A percentile compares a stretch with the other conserved stretches of the same genome.
These are phyloP conservation scores for Puccinia hordei DNA, from an alignment of 1,284 basidiomycete genomes.

Conservation along the genomic window DNA sequence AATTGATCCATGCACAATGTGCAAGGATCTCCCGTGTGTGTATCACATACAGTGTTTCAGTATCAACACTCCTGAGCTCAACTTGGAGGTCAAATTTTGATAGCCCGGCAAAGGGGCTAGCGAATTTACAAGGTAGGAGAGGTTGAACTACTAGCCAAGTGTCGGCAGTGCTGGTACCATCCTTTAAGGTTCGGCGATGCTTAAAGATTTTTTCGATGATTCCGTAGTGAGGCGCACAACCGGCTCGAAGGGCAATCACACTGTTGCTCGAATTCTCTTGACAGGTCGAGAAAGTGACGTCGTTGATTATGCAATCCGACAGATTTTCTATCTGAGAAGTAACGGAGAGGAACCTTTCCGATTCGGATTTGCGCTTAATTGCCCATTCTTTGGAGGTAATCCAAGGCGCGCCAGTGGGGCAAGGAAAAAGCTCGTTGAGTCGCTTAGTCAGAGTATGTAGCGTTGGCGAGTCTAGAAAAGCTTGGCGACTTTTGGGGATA, in stretches of 20 bases:
- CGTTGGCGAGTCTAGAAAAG: not conserved
- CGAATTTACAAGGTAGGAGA: conserved; percentile 12
- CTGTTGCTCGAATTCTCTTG: conserved; percentile 30
- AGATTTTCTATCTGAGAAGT: conserved; percentile 8
- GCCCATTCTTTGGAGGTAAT: not conserved
- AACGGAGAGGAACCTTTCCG: not conserved
- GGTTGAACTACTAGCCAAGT: conserved; percentile 25
- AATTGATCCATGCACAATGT: conserved; percentile 47
- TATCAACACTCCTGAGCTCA: conserved; percentile 12
- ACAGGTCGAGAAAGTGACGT: not conserved
- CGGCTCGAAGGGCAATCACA: conserved; percentile 6
- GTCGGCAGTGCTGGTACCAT: not conserved
- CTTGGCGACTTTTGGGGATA: conserved; percentile 10
- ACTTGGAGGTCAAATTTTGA: conserved; percentile 17
- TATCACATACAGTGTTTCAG: not conserved
- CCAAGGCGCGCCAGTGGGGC: not conserved
- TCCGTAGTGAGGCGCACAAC: conserved; percentile 2
- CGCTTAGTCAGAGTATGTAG: conserved; percentile 17
- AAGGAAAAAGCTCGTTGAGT: conserved; percentile 17
- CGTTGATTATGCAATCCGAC: not conserved
- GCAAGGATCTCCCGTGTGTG: conserved; percentile 23
- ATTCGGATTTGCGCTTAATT: not conserved
- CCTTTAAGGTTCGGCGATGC: not conserved
- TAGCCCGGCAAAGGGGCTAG: conserved; percentile 32
- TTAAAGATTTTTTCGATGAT: conserved; percentile 28